These are phyloP conservation scores for Hyphopichia pseudoburtonii DNA, from an alignment of 1,139 yeast genomes.

Conservation along the genomic window DNA sequence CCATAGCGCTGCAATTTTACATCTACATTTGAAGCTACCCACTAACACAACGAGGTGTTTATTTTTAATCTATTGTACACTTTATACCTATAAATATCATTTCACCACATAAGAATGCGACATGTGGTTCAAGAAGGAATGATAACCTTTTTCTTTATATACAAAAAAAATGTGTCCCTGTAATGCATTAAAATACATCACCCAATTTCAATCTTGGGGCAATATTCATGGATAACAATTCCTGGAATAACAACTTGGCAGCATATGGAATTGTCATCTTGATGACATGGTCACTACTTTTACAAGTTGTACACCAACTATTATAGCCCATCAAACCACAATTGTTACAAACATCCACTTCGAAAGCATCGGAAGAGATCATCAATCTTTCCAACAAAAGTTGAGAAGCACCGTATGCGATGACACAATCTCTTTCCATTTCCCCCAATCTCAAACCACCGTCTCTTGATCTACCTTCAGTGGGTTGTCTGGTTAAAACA, in stretches of 20 bases:
- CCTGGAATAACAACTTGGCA: conserved; percentile 94
- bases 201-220: conserved; percentile 92
- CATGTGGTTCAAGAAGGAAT: not conserved
- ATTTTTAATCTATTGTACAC: conserved; percentile 1
- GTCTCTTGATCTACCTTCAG: conserved; percentile 98
- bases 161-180: not conserved
- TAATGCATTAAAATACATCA: conserved; percentile 67
- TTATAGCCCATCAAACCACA: conserved; percentile 99
- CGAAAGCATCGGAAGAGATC: conserved; percentile 97
- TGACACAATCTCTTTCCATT: conserved; percentile 99
- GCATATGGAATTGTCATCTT: conserved; percentile 98
- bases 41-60: no score
- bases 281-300: conserved; percentile 79
- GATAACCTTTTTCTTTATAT: no score
- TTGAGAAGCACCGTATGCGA: conserved; percentile 99
- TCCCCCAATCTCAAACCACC: conserved; percentile 99
- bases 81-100: not conserved
- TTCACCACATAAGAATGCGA: no score
- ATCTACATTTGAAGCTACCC: no score
- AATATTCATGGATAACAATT: conserved; percentile 92
- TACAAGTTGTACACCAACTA: conserved; percentile 97
- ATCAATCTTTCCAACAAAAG: conserved; percentile 94
- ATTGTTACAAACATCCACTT: conserved; percentile 88
- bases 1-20: no score
- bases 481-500: conserved; percentile 97